Percentiles rank a stretch among this genome's conserved stretches.
These are phyloP conservation scores for Yamadazyma olivae DNA, from an alignment of 805 yeast genomes.

Conservation along the genomic window DNA sequence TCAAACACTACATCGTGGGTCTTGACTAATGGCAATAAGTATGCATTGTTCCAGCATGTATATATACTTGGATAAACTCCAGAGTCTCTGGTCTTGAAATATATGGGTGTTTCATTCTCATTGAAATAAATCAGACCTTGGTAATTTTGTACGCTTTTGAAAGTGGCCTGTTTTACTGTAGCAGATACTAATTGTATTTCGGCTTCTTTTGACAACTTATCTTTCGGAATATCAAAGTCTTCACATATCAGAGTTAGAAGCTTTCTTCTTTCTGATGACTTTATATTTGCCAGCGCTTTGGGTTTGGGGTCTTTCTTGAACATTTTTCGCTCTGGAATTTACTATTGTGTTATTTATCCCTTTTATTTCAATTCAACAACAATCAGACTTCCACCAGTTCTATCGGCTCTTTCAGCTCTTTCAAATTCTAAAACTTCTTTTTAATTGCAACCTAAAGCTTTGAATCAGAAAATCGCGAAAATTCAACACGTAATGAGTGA, in stretches of 20 bases:
- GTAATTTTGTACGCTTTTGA: conserved; percentile 48
- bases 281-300: conserved; percentile 76
- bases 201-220: conserved; percentile 38
- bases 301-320: conserved; percentile 55
- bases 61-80: conserved; percentile 66
- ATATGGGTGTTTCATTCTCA: conserved; percentile 62
- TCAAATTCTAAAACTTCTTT: too few relatives aligned
- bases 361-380: too few relatives aligned
- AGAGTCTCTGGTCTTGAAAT: conserved; percentile 63
- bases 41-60: conserved; percentile 69
- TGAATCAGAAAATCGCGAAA: conserved; percentile 2
- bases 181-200: conserved; percentile 46
- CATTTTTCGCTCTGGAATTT: conserved; percentile 35
- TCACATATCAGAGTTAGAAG: conserved; percentile 43
- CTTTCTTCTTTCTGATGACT: conserved; percentile 74
- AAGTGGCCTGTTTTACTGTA: conserved; percentile 60
- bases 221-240: conserved; percentile 37
- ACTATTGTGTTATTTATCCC: too few relatives aligned
- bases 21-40: conserved; percentile 58
- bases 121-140: conserved; percentile 66
- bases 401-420: too few relatives aligned
- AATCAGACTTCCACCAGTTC: too few relatives aligned
- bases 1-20: conserved; percentile 77
- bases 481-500: background rate
- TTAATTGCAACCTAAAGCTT: too few relatives aligned